Evolutionary conservation across 805 yeast genomes (phyloP).

Genomic region (Saturnispora serradocipensis): DNA sequence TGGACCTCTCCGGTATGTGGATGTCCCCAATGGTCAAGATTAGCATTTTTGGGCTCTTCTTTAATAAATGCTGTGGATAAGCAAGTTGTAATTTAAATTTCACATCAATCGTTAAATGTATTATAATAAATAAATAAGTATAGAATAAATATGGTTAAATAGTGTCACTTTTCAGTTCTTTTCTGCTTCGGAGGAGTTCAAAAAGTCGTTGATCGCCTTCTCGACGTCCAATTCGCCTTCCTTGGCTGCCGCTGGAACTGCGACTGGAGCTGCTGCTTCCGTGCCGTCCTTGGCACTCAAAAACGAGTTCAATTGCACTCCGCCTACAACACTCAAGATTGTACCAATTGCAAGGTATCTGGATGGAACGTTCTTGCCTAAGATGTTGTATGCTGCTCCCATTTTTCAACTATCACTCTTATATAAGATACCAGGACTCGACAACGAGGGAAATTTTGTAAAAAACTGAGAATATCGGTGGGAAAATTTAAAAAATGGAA

Average conservation of each 20-base stretch:
- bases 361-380: conserved; percentile 77
- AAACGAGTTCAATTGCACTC: conserved; percentile 23
- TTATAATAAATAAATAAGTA: conserved; percentile 2
- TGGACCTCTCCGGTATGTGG: conserved; percentile 80
- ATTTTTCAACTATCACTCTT: conserved; percentile 29
- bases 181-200: conserved; percentile 14
- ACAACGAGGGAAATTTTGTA: neutral
- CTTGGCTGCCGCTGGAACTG: conserved; percentile 9
- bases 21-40: conserved; percentile 82
- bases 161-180: neutral
- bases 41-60: conserved; percentile 41
- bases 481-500: neutral
- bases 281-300: conserved; percentile 39
- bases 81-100: neutral
- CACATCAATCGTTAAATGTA: neutral
- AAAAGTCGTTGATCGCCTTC: conserved; percentile 25
- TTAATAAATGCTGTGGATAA: neutral
- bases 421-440: neutral
- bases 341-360: conserved; percentile 82
- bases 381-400: conserved; percentile 78
- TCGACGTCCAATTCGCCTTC: conserved; percentile 25
- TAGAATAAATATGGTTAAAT: neutral
- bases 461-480: neutral
- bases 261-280: conserved; percentile 10
- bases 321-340: conserved; percentile 54